Base-by-base conservation (phyloP, 768 basidiomycete genomes). In the Mycena kentingensis region DNA sequence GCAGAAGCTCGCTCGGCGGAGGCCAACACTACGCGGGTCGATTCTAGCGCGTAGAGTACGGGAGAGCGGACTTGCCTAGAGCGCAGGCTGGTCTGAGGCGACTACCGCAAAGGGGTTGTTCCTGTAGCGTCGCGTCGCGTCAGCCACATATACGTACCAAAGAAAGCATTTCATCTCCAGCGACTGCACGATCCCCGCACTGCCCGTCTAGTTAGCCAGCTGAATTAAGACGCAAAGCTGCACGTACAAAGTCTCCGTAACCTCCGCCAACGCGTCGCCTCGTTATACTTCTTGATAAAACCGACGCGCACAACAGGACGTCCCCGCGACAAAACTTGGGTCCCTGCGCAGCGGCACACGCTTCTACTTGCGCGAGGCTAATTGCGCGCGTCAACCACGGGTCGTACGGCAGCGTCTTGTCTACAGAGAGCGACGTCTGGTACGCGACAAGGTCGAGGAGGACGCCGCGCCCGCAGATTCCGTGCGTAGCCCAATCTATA, bases 101-200 rank as follows among this genome's bases (percentile, higher is more conserved):
- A 85, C 63, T 5, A 85, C 84, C 1, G 85, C 79, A 63, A 88
- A 88, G 63, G 87, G 86, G 64, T 86, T 87, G 65, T 88, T 76
- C 85, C 85, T 85, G 51, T n/a, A 37, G 31, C 50, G 38, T 49
- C 55, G 18, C 27, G 32, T 32, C 11, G 13, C 15, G 50, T 39
- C n/a, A 41, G 43, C 27, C 26, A 42, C 21, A 11, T 16, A 34
- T 39, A 39, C 72, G 15, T 61, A 84, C 85, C 86, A 88, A n/a
- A 87, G 66, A 69, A 86, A 87, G 8, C 79, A 76, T 57, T 85
- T 87, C 85, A 85, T 85, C 35, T 83, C 83, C 16, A 85, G 82
- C 21, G 77, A 75, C 63, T 85, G 84, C 52, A 86, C 83, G 41
- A 88, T 80, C 2, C 85, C 85, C 34, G 85, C 83, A 57, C 85